These are phyloP conservation scores for Thraustochytrium sp. DNA, from an alignment of 352 stramenopile genomes.

Conservation along the genomic window DNA sequence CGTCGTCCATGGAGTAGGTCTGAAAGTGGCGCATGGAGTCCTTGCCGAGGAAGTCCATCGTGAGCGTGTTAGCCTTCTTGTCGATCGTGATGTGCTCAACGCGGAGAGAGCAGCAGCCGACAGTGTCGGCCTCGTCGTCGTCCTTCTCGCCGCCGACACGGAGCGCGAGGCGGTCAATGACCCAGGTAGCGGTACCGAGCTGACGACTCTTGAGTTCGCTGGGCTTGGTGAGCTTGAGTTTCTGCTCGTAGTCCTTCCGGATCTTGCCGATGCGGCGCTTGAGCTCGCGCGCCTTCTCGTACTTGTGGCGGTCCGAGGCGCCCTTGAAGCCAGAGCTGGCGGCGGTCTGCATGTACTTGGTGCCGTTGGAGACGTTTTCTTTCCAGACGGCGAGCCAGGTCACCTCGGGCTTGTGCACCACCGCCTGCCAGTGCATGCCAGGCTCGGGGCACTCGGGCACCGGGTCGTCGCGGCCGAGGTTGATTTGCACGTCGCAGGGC, in stretches of 20 bases:
- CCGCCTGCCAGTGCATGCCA: conserved; percentile 90
- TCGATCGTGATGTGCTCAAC: conserved; percentile 87
- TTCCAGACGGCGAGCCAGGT: conserved; percentile 90
- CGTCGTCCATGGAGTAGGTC: conserved; percentile 40
- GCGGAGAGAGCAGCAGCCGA: conserved; percentile 97
- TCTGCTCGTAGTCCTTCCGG: conserved; percentile 79
- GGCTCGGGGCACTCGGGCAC: conserved; percentile 81
- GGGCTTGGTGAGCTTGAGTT: conserved; percentile 55
- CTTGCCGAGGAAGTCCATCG: conserved; percentile 98
- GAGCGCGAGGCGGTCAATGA: conserved; percentile 98
- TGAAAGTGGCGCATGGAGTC: conserved; percentile 96
- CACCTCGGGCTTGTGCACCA: conserved; percentile 87
- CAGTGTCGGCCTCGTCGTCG: conserved; percentile 95
- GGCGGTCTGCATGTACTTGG: conserved; percentile 98
- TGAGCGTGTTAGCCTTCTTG: conserved; percentile 83
- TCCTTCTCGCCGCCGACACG: conserved; percentile 99
- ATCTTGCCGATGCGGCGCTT: conserved; percentile 96
- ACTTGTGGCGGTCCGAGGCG: conserved; percentile 97
- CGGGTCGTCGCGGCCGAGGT: conserved; percentile 83
- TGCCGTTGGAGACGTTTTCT: conserved; percentile 92
- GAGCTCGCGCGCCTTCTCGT: conserved; percentile 94
- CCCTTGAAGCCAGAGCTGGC: conserved; percentile 98
- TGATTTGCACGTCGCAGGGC: conserved; percentile 94
- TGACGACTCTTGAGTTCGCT: conserved; percentile 69
- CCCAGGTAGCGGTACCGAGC: conserved; percentile 97